These are phyloP conservation scores for Alternaria ventricosa DNA, from an alignment of 2,329 filamentous ascomycete species.

Conservation along the genomic window DNA sequence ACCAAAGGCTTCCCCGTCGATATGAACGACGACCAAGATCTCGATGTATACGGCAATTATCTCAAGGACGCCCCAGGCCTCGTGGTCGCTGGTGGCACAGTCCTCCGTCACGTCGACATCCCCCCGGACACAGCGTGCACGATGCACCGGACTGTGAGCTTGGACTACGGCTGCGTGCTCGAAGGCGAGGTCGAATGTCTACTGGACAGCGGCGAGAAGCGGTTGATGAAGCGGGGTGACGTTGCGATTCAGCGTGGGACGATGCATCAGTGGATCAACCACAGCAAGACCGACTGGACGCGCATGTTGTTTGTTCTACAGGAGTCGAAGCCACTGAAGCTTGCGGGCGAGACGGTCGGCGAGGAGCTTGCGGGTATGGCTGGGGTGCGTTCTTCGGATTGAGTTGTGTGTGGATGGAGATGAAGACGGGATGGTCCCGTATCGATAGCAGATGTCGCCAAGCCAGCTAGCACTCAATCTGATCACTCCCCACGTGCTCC, in stretches of 20 bases:
- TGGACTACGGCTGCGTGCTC: conserved; percentile 50
- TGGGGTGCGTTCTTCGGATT: conserved; percentile 46
- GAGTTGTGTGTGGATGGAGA: not conserved
- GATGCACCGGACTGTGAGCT: conserved; percentile 51
- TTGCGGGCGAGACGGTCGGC: conserved; percentile 40
- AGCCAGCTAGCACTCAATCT: conserved; percentile 24
- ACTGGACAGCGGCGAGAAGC: conserved; percentile 49
- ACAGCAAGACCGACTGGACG: conserved; percentile 41
- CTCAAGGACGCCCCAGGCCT: conserved; percentile 58
- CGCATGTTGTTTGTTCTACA: conserved; percentile 49
- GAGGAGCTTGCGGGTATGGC: conserved; percentile 47
- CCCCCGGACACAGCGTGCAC: conserved; percentile 41
- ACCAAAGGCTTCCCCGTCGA: conserved; percentile 57
- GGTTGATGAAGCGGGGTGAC: conserved; percentile 46
- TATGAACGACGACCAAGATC: conserved; percentile 55
- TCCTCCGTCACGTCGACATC: conserved; percentile 53
- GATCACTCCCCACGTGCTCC: conserved; percentile 18
- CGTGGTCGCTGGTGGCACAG: conserved; percentile 56
- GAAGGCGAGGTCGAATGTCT: conserved; percentile 49
- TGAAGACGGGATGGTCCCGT: not conserved
- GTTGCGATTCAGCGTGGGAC: conserved; percentile 50
- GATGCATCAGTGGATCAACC: conserved; percentile 50
- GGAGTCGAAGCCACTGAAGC: conserved; percentile 42
- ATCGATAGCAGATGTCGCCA: conserved; percentile 20
- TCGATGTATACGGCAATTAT: conserved; percentile 54